Evolutionary conservation across 78 protist genomes (phyloP).

Genomic region (Dictyostelium brefeldianum): DNA sequence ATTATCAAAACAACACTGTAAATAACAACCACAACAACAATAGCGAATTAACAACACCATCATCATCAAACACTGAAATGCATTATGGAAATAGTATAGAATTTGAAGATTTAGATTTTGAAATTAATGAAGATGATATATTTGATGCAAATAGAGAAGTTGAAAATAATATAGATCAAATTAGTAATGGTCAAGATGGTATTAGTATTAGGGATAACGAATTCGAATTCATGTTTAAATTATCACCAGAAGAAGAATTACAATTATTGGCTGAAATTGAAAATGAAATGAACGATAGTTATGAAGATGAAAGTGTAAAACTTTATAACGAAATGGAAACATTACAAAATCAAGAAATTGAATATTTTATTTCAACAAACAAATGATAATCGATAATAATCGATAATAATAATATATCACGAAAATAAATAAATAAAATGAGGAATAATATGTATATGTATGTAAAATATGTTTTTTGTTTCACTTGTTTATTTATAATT

Average conservation of each 20-base stretch:
- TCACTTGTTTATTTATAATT: background rate
- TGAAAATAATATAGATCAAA: background rate
- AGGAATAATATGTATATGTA: background rate
- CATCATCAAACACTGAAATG: background rate
- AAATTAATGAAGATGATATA: conserved; percentile 4
- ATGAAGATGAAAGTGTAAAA: conserved; percentile 18
- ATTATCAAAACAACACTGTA: background rate
- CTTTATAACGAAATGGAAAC: conserved; percentile 1
- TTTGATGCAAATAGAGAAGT: background rate
- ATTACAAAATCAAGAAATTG: background rate
- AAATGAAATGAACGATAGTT: background rate
- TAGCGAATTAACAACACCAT: background rate
- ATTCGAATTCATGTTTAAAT: background rate
- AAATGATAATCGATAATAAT: too few species aligned
- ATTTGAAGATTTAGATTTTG: conserved; percentile 14
- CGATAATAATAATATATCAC: background rate
- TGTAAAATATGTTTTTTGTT: background rate
- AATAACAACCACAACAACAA: background rate
- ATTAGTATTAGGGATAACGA: background rate
- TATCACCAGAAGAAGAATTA: background rate
- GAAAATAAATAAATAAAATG: background rate
- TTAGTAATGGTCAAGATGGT: background rate
- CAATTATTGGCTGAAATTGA: background rate
- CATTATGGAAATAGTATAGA: conserved; percentile 20
- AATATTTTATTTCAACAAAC: background rate